phyloP scores from a whole-genome alignment of 257 asterid genomes.

The Fraxinus quadrangulata region DNA sequence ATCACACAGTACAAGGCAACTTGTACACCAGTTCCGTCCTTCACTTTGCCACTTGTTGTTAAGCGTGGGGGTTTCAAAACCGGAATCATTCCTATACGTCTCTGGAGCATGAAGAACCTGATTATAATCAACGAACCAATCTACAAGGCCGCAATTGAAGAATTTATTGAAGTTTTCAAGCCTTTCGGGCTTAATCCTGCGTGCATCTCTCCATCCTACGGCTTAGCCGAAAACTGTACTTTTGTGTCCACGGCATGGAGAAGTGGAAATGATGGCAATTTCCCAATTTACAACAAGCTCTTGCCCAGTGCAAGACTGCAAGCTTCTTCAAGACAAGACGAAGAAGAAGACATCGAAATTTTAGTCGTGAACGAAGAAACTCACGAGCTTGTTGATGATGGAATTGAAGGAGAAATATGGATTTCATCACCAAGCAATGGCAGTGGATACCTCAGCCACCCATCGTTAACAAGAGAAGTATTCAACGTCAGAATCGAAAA shows the following conservation, averaged over 20 bases:
- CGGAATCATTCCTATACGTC: constrained; percentile 32
- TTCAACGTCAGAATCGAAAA: constrained; percentile 45
- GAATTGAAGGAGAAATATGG: constrained; percentile 90
- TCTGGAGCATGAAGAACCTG: constrained; percentile 54
- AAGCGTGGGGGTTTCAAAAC: constrained; percentile 44
- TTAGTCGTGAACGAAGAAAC: constrained; percentile 64
- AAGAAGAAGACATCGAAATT: constrained; percentile 52
- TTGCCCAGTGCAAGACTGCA: constrained; percentile 69
- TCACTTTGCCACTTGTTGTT: constrained; percentile 68
- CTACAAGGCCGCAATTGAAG: constrained; percentile 42
- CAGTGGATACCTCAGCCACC: constrained; percentile 68
- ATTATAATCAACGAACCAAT: constrained; percentile 79
- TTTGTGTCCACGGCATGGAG: constrained; percentile 85
- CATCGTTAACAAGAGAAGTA: constrained; percentile 50
- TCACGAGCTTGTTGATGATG: constrained; percentile 53
- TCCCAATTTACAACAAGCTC: constrained; percentile 50
- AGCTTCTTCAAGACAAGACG: constrained; percentile 8
- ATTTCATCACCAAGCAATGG: constrained; percentile 80
- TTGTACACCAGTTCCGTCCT: constrained; percentile 81
- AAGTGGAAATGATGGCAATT: constrained; percentile 26
- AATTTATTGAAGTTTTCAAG: constrained; percentile 41
- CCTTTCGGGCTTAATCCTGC: constrained; percentile 51
- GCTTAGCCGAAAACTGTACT: constrained; percentile 78
- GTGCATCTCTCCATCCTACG: constrained; percentile 73
- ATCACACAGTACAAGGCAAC: constrained; percentile 53